These are phyloP conservation scores for Brassica carinata DNA, from an alignment of 345 rosid species.

Conservation along the genomic window DNA sequence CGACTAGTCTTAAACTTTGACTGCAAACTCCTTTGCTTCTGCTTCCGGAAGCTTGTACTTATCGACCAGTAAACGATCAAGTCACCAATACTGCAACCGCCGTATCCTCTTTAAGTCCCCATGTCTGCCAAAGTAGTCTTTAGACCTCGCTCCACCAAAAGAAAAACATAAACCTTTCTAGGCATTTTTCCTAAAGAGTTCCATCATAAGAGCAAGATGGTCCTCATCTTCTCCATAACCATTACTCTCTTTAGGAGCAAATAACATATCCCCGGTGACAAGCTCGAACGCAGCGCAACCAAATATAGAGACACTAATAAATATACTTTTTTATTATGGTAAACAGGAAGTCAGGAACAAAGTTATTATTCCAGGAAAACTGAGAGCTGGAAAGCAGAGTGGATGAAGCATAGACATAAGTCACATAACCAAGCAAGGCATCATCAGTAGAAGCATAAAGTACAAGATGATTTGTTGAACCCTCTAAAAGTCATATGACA, in stretches of 20 bases:
- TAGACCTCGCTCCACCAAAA: constrained; percentile 80
- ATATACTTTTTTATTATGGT: too few relatives aligned
- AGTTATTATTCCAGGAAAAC: too few relatives aligned
- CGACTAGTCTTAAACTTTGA: background rate
- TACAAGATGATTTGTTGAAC: too few relatives aligned
- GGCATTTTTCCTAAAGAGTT: constrained; percentile 78
- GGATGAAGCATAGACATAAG: too few relatives aligned
- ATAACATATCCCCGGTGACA: constrained; percentile 91
- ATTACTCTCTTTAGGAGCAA: constrained; percentile 74
- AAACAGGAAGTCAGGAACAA: constrained; percentile 8
- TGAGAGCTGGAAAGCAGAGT: too few relatives aligned
- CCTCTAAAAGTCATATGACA: too few relatives aligned
- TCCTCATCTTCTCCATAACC: constrained; percentile 95
- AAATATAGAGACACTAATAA: constrained; percentile 19
- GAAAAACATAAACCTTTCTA: constrained; percentile 63
- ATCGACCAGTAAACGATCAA: constrained; percentile 74
- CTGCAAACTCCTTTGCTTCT: constrained; percentile 73
- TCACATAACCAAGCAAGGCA: too few relatives aligned
- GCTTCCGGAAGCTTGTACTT: constrained; percentile 65
- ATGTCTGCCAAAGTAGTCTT: constrained; percentile 87
- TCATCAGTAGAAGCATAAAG: too few relatives aligned
- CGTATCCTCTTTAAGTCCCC: constrained; percentile 94
- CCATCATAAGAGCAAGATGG: constrained; percentile 57
- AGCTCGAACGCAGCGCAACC: constrained; percentile 98
- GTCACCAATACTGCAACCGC: constrained; percentile 76